Evolutionary conservation across 2,329 filamentous ascomycete genomes (phyloP).

Genomic region (Pochonia chlamydosporia): DNA sequence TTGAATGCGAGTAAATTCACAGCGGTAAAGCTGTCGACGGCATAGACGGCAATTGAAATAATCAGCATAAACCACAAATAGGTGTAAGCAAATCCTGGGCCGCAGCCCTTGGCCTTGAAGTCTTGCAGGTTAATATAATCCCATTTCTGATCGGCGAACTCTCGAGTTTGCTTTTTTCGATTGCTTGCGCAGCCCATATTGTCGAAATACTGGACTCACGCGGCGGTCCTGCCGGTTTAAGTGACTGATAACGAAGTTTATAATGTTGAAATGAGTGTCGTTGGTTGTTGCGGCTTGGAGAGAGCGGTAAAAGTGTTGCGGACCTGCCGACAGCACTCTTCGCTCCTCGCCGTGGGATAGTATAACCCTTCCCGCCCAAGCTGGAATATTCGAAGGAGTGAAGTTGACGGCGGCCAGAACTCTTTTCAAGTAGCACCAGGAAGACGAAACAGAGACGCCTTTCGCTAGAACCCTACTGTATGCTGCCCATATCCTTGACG

Average conservation of each 20-base stretch:
- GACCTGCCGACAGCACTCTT: constrained; percentile 39
- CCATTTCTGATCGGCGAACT: constrained; percentile 86
- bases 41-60: constrained; percentile 78
- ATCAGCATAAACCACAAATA: constrained; percentile 78
- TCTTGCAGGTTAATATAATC: constrained; percentile 75
- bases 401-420: background rate
- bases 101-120: constrained; percentile 78
- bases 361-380: background rate
- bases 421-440: background rate
- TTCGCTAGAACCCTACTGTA: background rate
- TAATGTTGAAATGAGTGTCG: background rate
- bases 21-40: constrained; percentile 87
- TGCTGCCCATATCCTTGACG: background rate
- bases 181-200: constrained; percentile 64
- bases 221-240: constrained; percentile 1
- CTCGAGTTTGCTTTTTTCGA: constrained; percentile 53
- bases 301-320: constrained; percentile 15
- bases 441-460: background rate
- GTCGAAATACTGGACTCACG: constrained; percentile 1
- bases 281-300: background rate
- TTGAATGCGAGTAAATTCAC: constrained; percentile 86
- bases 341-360: constrained; percentile 36
- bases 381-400: background rate
- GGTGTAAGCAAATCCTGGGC: constrained; percentile 71
- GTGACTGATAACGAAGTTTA: background rate